Percentiles rank a stretch among this genome's conserved stretches.
These are phyloP conservation scores for Trametes hirsuta DNA, from an alignment of 1,284 basidiomycete genomes.

Conservation along the genomic window DNA sequence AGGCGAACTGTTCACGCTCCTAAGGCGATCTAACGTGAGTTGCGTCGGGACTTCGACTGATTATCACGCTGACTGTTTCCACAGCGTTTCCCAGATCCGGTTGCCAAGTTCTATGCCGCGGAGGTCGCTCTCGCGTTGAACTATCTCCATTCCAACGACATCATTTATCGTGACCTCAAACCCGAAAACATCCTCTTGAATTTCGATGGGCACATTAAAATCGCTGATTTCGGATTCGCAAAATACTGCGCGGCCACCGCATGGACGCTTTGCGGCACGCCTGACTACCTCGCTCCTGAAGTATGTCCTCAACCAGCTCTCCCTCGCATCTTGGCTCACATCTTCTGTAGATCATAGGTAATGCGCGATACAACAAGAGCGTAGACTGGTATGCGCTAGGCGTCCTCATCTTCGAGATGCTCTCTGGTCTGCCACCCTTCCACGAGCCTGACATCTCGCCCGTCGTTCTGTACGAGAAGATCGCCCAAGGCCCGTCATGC, in stretches of 20 bases:
- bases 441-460: constrained; percentile 70
- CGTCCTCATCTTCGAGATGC: constrained; percentile 97
- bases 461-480: constrained; percentile 78
- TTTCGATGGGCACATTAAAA: constrained; percentile 95
- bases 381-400: constrained; percentile 99
- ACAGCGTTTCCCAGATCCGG: constrained; percentile 95
- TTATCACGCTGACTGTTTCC: neutral
- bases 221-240: constrained; percentile 98
- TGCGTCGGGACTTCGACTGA: neutral
- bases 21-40: constrained; percentile 86
- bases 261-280: constrained; percentile 98
- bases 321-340: constrained; percentile 1
- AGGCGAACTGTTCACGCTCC: constrained; percentile 92
- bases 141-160: constrained; percentile 88
- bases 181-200: constrained; percentile 96
- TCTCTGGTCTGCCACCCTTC: constrained; percentile 84
- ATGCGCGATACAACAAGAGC: constrained; percentile 94
- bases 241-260: constrained; percentile 90
- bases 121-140: constrained; percentile 96
- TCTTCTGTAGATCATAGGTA: constrained; percentile 70
- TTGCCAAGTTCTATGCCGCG: constrained; percentile 98
- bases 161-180: constrained; percentile 98
- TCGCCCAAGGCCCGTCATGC: constrained; percentile 71
- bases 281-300: constrained; percentile 95
- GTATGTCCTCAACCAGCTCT: constrained; percentile 38